These are phyloP conservation scores for Candolleomyces eurysporus DNA, from an alignment of 768 basidiomycete species.

Conservation along the genomic window DNA sequence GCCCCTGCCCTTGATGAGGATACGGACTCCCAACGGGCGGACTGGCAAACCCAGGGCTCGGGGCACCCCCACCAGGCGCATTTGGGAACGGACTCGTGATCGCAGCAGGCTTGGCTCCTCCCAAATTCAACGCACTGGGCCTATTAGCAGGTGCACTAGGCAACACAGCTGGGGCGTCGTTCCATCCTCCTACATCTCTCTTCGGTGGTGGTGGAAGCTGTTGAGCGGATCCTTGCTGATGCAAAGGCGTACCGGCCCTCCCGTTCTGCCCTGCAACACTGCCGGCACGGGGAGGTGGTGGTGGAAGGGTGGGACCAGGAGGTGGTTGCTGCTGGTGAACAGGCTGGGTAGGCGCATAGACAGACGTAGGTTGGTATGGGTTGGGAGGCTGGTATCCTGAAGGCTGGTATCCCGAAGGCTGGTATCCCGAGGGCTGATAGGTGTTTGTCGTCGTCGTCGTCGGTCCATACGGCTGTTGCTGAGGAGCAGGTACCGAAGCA, in stretches of 20 bases:
- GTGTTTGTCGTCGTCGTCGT: too few relatives aligned
- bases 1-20: constrained; percentile 24
- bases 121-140: constrained; percentile 42
- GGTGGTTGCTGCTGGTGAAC: constrained; percentile 13
- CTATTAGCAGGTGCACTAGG: constrained; percentile 36
- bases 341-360: constrained; percentile 11
- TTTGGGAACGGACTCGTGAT: constrained; percentile 92
- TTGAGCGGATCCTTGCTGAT: constrained; percentile 7
- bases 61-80: constrained; percentile 22
- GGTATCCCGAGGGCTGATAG: not conserved
- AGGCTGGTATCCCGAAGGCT: constrained; percentile 12
- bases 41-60: constrained; percentile 41
- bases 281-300: constrained; percentile 21
- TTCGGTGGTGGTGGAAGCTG: constrained; percentile 49
- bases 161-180: constrained; percentile 71
- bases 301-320: constrained; percentile 3
- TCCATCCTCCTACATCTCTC: constrained; percentile 84
- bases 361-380: constrained; percentile 10
- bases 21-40: constrained; percentile 35
- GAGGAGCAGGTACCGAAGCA: constrained; percentile 15
- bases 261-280: not conserved
- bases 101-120: constrained; percentile 44
- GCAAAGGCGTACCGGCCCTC: constrained; percentile 7
- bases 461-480: not conserved
- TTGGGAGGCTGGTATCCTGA: constrained; percentile 11